Evolutionary conservation across 2,329 filamentous ascomycete genomes (phyloP).

Genomic region (Macroventuria anomochaeta): DNA sequence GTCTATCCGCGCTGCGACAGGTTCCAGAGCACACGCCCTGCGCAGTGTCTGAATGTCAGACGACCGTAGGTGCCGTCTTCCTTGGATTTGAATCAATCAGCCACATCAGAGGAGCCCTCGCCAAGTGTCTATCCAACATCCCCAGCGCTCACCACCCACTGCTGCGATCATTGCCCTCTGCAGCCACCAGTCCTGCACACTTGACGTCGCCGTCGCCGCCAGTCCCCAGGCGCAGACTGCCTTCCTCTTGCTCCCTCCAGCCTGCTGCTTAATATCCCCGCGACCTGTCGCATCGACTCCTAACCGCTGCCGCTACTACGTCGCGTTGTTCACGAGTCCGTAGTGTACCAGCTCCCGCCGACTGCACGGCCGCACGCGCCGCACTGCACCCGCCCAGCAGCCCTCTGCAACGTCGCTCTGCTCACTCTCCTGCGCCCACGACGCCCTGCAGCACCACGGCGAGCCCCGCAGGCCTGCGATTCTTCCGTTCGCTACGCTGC

Average conservation of each 20-base stretch:
- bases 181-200: conserved; percentile 37
- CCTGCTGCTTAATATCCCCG: conserved; percentile 7
- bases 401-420: conserved; percentile 4
- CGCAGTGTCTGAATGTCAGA: conserved; percentile 31
- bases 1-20: conserved; percentile 15
- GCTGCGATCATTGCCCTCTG: conserved; percentile 34
- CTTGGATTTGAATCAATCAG: conserved; percentile 31
- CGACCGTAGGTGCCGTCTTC: conserved; percentile 29
- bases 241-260: background rate
- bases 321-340: conserved; percentile 22
- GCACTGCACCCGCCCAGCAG: conserved; percentile 7
- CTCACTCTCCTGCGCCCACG: conserved; percentile 4
- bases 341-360: conserved; percentile 20
- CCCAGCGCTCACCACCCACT: conserved; percentile 15
- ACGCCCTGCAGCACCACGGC: conserved; percentile 5
- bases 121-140: conserved; percentile 19
- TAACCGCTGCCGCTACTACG: conserved; percentile 27
- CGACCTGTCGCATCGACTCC: conserved; percentile 21
- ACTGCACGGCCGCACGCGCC: conserved; percentile 13
- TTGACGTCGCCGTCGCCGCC: conserved; percentile 29
- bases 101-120: conserved; percentile 33
- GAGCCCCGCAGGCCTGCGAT: conserved; percentile 19
- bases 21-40: conserved; percentile 3
- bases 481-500: conserved; percentile 21
- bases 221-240: conserved; percentile 19